Evolutionary conservation across 2,329 filamentous ascomycete genomes (phyloP), one percentile per base, ranked within the genome.

Genomic region (Drechslera avenae): DNA sequence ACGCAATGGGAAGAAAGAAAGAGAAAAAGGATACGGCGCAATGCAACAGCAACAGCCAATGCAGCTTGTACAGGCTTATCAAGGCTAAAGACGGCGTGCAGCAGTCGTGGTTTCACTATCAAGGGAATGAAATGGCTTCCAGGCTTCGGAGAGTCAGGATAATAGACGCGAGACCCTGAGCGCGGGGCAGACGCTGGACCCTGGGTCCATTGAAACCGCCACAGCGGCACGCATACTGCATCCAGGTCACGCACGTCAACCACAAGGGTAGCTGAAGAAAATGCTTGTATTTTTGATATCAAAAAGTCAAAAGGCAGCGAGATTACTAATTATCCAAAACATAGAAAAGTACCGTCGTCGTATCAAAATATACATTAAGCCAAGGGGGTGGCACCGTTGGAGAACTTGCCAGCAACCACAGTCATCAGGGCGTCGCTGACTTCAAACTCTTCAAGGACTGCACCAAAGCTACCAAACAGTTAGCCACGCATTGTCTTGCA

Each of bases 401-500:
- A 58, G 36, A 51, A 59, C 73, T 86, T 87, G 19, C 79, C 81
- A 7, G 83, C 85, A 57, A 91, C 79, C 18, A 91, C 80, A 31
- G 81, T 86, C 66, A 87, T 87, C 47, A 96, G 74, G 17, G 90
- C 90, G 75, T 96, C 92, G 41, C 83, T 79, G 31, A 91, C 83
- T 74, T 91, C 88, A 62, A 88, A 89, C 56, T 88, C 85, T 68
- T 89, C 86, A 52, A 89, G 76, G 0, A 88, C 86, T 26, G 86
- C 86, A 23, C 86, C 86, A 61, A 89, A 89, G 5, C 82, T 84
- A 39, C 21, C 7, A 37, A n/a, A 14, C 9, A 9, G 41, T 66
- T 23, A 63, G 54, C 23, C 21, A 31, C 19, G n/a, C 18, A 49
- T 13, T 18, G 14, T 8, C 13, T 5, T n/a, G 39, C 26, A 48